A percentile compares a stretch with the other conserved stretches of the same genome.
Evolutionary conservation across 2,329 filamentous ascomycete species (phyloP).

Genomic region (Metarhizium humberi): DNA sequence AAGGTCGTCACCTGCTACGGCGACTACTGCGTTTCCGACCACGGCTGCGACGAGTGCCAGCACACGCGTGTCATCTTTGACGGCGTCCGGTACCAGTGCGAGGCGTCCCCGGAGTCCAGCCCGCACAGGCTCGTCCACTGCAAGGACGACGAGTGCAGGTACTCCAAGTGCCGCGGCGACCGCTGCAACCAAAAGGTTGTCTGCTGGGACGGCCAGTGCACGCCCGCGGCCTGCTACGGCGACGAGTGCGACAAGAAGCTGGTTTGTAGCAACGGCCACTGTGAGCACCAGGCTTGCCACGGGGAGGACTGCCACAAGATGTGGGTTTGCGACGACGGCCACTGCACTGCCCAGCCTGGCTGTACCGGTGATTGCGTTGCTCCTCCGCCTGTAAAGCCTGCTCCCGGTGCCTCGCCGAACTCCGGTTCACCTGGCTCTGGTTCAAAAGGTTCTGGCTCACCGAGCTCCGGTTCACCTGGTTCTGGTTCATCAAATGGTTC

Average conservation of each 20-base stretch:
- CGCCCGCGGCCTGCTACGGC: slow-evolving; percentile 16
- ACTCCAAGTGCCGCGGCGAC: slow-evolving; percentile 13
- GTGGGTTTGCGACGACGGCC: slow-evolving; percentile 14
- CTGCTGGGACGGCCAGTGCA: slow-evolving; percentile 23
- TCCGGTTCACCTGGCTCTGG: neutral
- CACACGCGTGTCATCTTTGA: neutral
- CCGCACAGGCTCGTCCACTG: slow-evolving; percentile 21
- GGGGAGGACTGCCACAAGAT: slow-evolving; percentile 20
- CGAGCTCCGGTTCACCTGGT: too few species aligned
- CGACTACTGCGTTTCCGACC: slow-evolving; percentile 20
- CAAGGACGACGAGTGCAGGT: slow-evolving; percentile 18
- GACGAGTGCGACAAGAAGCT: slow-evolving; percentile 23
- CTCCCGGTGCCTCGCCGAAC: neutral
- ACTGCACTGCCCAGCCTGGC: slow-evolving; percentile 9
- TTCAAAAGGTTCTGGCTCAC: too few species aligned
- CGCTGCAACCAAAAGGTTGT: slow-evolving; percentile 20
- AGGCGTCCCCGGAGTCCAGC: slow-evolving; percentile 11
- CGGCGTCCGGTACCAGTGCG: slow-evolving; percentile 14
- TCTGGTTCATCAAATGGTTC: too few species aligned
- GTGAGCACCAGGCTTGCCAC: slow-evolving; percentile 19
- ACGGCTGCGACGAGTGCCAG: slow-evolving; percentile 12
- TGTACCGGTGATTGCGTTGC: neutral
- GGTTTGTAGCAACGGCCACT: slow-evolving; percentile 21
- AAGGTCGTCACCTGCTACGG: slow-evolving; percentile 27
- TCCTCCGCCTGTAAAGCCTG: neutral